A percentile compares a stretch with the other conserved stretches of the same genome.
These are phyloP conservation scores for Mortierella sp. DNA, from an alignment of 371 early-diverging fungal species.

Conservation along the genomic window DNA sequence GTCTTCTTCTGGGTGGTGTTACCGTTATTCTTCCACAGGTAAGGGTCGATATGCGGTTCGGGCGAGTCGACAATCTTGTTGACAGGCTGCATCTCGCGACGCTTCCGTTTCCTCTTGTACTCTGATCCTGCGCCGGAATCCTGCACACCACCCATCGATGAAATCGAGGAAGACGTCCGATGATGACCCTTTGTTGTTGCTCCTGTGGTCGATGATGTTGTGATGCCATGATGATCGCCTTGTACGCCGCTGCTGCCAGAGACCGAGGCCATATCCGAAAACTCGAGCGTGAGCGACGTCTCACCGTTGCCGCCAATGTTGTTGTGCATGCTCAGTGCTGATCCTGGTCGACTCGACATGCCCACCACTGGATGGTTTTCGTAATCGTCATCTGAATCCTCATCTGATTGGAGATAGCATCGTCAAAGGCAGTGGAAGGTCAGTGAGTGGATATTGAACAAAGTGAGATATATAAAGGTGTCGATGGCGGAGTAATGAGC, in stretches of 20 bases:
- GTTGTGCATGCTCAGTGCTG: conserved; percentile 41
- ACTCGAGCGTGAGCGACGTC: conserved; percentile 42
- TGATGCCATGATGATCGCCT: conserved; percentile 6
- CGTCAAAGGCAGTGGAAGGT: too few relatives aligned
- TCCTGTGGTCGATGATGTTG: neutral
- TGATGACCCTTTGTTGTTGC: conserved; percentile 7
- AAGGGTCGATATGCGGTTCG: conserved; percentile 69
- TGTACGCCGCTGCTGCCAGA: conserved; percentile 14
- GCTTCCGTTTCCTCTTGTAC: conserved; percentile 64
- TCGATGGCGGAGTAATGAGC: too few relatives aligned
- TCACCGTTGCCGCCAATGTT: conserved; percentile 40
- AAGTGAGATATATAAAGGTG: neutral
- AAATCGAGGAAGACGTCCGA: conserved; percentile 27
- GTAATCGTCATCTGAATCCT: conserved; percentile 46
- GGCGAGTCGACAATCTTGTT: conserved; percentile 75
- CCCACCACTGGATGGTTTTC: conserved; percentile 25
- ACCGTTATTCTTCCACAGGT: conserved; percentile 76
- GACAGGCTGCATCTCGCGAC: conserved; percentile 77
- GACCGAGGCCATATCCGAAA: conserved; percentile 43
- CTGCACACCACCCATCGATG: conserved; percentile 18
- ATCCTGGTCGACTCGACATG: conserved; percentile 40
- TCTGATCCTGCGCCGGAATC: conserved; percentile 16
- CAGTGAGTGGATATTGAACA: neutral
- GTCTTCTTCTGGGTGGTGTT: conserved; percentile 74
- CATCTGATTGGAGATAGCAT: conserved; percentile 16